Base-by-base conservation (phyloP, 2,329 filamentous ascomycete species). In the Epichloe sibirici region DNA sequence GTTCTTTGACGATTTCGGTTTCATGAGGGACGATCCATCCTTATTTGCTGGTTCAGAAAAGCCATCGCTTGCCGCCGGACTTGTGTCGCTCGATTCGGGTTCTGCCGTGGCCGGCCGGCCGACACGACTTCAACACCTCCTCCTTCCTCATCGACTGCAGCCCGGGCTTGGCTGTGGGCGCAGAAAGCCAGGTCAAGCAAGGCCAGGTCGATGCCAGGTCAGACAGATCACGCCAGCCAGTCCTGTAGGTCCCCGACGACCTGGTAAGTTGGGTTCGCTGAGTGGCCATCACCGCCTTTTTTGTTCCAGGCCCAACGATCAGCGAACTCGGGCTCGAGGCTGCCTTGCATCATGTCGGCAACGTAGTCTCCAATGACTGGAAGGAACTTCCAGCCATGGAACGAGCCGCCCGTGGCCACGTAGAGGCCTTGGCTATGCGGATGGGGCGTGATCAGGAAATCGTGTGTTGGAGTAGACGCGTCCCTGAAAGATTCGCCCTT, bases 311-410 rank as follows among this genome's bases (percentile, higher is more conserved):
- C 71, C 72, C 72, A 75, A 49, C 72, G 65, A 51, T 65, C 64
- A 28, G 60, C 61, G 53, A 69, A 69, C 39, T 70, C 65, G 7
- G 62, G 56, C n/a, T 64, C 63, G 35, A 75, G 65, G 51, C 61
- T 63, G 51, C 68, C 71, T 49, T 71, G 62, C 60, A 75, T 62
- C 67, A 75, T 70, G 57, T 78, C 71, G 34, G 71, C 67, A 53
- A 81, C 69, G 62, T 84, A 84, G 53, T 77, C 74, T 3, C 81
- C 81, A 56, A 82, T 76, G 25, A 76, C 76, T 1, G 81, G 81
- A 28, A 85, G 67, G 60, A 85, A 83, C 63, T 85, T 84, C 74
- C 77, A 83, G 34, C 76, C 75, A 61, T 85, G 81, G 56, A 83
- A 82, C 12, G 79, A 83, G 1, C 82, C 81, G 12, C 78, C 81